Conservation (phyloP, 352 stramenopile genomes). For the Phytophthora pseudosyringae region DNA sequence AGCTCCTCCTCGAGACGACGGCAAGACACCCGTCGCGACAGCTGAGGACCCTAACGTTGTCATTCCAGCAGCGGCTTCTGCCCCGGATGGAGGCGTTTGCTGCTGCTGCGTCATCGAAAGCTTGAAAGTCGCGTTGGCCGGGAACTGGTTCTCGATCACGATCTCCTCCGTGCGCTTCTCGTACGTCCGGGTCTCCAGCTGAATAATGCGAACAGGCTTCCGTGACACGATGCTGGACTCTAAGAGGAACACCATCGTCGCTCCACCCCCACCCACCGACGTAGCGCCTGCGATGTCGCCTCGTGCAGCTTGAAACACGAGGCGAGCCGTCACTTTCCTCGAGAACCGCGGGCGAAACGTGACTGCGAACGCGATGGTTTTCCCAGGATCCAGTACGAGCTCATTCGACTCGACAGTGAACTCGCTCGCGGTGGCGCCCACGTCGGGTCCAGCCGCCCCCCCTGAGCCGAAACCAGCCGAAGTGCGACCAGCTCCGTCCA, state of each 20-base stretch:
- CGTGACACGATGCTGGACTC: slow-evolving; percentile 82
- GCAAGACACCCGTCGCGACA: neutral
- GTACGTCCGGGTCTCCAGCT: slow-evolving; percentile 81
- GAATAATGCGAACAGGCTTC: slow-evolving; percentile 81
- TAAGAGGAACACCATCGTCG: slow-evolving; percentile 92
- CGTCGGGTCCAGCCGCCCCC: neutral
- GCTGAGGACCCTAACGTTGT: neutral
- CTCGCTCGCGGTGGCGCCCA: slow-evolving; percentile 32
- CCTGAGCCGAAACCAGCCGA: neutral
- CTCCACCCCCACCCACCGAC: slow-evolving; percentile 37
- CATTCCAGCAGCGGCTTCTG: slow-evolving; percentile 8
- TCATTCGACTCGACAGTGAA: slow-evolving; percentile 80
- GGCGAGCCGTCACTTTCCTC: slow-evolving; percentile 77
- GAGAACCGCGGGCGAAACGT: slow-evolving; percentile 88
- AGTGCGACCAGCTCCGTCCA: slow-evolving; percentile 56
- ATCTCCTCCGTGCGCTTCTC: slow-evolving; percentile 83
- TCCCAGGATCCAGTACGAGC: slow-evolving; percentile 80
- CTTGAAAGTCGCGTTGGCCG: slow-evolving; percentile 68
- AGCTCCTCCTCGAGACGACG: slow-evolving; percentile 19
- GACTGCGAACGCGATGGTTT: slow-evolving; percentile 79
- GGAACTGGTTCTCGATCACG: slow-evolving; percentile 90
- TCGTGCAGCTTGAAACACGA: slow-evolving; percentile 88
- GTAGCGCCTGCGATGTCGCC: slow-evolving; percentile 34
- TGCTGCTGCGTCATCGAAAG: slow-evolving; percentile 73
- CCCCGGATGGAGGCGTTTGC: slow-evolving; percentile 2